Percentiles rank a stretch among this genome's conserved stretches.
phyloP scores from a whole-genome alignment of 2,329 filamentous ascomycete genomes.

The Fusarium camptoceras region DNA sequence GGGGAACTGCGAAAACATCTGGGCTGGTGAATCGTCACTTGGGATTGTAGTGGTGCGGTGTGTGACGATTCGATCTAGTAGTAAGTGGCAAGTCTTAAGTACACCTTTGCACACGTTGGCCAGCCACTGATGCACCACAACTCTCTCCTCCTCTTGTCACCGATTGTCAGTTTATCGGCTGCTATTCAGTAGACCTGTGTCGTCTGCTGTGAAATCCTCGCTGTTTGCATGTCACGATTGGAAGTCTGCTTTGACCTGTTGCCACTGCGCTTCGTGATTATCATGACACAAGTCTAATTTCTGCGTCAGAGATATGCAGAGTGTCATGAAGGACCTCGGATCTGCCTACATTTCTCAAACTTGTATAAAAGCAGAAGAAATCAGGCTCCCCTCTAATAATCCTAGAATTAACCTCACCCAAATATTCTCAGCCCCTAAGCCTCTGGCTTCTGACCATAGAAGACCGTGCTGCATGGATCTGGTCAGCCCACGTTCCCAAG shows the following conservation, averaged over 20 bases:
- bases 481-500: background rate
- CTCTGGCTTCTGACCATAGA: conserved; percentile 2
- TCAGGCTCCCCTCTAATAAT: background rate
- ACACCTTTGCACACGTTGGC: background rate
- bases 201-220: background rate
- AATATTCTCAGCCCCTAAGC: background rate
- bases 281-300: background rate
- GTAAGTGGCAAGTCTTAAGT: background rate
- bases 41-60: background rate
- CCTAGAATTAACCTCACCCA: background rate
- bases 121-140: background rate
- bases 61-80: background rate
- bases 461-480: background rate
- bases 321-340: rapidly evolving
- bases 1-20: background rate
- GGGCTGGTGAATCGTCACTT: background rate
- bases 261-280: background rate
- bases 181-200: background rate
- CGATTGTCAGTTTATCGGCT: background rate
- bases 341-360: background rate
- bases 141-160: background rate
- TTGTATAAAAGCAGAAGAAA: background rate
- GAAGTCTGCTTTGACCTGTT: background rate
- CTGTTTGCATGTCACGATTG: background rate
- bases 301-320: background rate